phyloP scores from a whole-genome alignment of 805 yeast genomes.

The Ogataea parapolymorpha region DNA sequence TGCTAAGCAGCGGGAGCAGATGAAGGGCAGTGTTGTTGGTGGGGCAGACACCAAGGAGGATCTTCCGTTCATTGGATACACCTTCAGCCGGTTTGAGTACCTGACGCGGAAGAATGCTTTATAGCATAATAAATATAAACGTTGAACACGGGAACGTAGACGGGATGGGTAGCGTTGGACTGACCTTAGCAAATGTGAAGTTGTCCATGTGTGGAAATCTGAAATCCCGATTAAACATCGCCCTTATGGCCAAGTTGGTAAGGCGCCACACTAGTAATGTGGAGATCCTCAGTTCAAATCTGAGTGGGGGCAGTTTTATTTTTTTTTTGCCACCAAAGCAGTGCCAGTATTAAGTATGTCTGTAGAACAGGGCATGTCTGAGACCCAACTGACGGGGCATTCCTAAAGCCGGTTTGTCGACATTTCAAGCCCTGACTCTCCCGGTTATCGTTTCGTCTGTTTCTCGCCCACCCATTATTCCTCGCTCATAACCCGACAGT shows the following conservation, averaged over 20 bases:
- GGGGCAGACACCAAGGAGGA: conserved; percentile 68
- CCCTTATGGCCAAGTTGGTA: conserved; percentile 36
- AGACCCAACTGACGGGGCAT: no score
- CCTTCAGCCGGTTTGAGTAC: conserved; percentile 92
- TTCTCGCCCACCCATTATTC: background rate
- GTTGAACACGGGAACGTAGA: background rate
- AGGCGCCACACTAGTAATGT: conserved; percentile 37
- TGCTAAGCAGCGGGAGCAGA: conserved; percentile 58
- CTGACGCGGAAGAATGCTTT: conserved; percentile 70
- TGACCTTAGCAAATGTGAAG: background rate
- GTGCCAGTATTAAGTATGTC: no score
- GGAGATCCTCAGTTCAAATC: conserved; percentile 36
- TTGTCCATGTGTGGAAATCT: background rate
- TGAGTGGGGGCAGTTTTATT: conserved; percentile 31
- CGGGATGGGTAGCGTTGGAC: no score
- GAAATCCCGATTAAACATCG: conserved; percentile 1
- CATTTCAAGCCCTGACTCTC: no score
- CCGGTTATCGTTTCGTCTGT: background rate
- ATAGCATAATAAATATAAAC: conserved; percentile 9
- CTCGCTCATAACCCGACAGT: conserved; percentile 5
- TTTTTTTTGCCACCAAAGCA: background rate
- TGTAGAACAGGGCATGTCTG: no score
- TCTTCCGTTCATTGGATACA: conserved; percentile 95
- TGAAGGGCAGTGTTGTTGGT: conserved; percentile 40
- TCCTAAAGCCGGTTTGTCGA: background rate